Evolutionary conservation across 2,329 filamentous ascomycete species (phyloP).

Genomic region (Aspergillus jensenii): DNA sequence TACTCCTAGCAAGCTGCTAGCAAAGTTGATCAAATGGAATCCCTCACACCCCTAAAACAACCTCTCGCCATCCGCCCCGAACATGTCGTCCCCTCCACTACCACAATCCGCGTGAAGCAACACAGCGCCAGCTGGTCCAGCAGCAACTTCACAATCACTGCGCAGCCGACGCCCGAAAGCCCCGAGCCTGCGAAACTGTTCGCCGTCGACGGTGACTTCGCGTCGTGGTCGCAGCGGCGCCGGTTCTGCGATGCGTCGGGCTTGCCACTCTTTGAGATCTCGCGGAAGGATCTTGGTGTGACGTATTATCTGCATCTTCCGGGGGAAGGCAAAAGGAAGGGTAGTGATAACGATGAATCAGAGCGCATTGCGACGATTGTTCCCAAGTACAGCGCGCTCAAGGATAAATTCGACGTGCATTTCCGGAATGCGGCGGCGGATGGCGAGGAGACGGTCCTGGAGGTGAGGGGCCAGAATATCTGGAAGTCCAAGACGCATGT

Average conservation of each 20-base stretch:
- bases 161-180: not conserved
- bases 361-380: slow-evolving; percentile 16
- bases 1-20: not conserved
- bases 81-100: slow-evolving; percentile 5
- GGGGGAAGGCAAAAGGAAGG: not conserved
- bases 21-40: not conserved
- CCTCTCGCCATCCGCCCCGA: slow-evolving; percentile 12
- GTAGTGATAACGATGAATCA: not conserved
- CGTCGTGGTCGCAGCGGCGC: slow-evolving; percentile 12
- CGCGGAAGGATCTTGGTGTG: slow-evolving; percentile 16
- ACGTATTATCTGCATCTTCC: slow-evolving; percentile 22
- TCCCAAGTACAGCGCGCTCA: slow-evolving; percentile 13
- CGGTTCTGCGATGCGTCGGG: slow-evolving; percentile 19
- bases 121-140: slow-evolving; percentile 4
- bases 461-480: slow-evolving; percentile 20
- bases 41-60: slow-evolving; percentile 5
- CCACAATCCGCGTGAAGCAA: slow-evolving; percentile 7
- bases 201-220: slow-evolving; percentile 12
- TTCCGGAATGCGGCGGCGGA: slow-evolving; percentile 9
- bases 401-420: slow-evolving; percentile 20
- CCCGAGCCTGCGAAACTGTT: slow-evolving; percentile 6
- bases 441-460: slow-evolving; percentile 11
- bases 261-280: slow-evolving; percentile 21
- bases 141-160: slow-evolving; percentile 8
- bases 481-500: slow-evolving; percentile 21